Evolutionary conservation across 257 asterid species (phyloP), one percentile per base, ranked within the genome.

Genomic region (Lavandula angustifolia): DNA sequence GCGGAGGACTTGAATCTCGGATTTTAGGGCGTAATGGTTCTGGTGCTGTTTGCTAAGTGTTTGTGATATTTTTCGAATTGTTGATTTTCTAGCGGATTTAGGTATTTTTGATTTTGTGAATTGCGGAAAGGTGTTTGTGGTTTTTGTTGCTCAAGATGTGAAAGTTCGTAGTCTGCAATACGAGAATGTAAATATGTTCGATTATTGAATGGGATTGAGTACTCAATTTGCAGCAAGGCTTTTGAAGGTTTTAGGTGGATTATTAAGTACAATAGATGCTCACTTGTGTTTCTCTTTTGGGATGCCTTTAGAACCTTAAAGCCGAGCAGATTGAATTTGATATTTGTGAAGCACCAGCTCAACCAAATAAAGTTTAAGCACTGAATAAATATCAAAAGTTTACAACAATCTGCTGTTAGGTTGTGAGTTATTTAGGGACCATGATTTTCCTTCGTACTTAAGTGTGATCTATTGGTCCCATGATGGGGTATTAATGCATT

Each of bases 41-140:
- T 61, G 74, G 41, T 29, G 34, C 6, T 33, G 12, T 22, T 22
- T 22, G 27, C 27, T 22, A 0, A 22, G 27, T 67, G 34, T 31
- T 18, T 50, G 14, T 68, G 63, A 4, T 5, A 27, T 49, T 65
- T 38, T 62, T 59, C 16, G 55, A 54, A 63, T 43, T 66, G 11
- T 37, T 55, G 14, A 27, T 49, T 67, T 38, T 42, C 57, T 57
- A 5, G 16, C 29, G 66, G 63, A 68, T 37, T 47, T 63, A 27
- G 75, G 69, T 49, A 9, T 51, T 72, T 43, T 50, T 44, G 31
- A 14, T 12, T 68, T 12, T 66, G 40, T 46, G 43, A 49, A 16
- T 56, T 72, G 61, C 35, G 44, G 46, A 22, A 48, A 50, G 67
- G 41, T 67, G 42, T 55, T 16, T 22, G 38, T 22, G 65, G 56